Conservation (phyloP, 441 rosid genomes). For the Erodium moschatum region DNA sequence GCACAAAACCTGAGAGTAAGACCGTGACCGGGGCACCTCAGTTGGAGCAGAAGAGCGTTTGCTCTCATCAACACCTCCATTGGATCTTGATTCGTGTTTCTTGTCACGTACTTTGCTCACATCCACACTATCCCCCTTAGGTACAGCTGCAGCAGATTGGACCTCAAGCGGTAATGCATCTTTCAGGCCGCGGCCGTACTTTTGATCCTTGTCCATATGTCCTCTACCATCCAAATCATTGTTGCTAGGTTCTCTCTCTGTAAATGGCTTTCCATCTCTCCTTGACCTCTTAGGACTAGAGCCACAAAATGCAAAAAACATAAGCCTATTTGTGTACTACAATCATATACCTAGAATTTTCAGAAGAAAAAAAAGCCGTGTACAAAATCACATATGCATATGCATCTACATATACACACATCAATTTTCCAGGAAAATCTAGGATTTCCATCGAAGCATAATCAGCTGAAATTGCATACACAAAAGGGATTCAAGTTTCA, state of each 20-base stretch:
- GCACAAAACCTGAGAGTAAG: conserved; percentile 54
- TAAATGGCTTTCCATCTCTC: conserved; percentile 56
- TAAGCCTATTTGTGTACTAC: neutral
- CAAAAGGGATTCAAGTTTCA: too few relatives aligned
- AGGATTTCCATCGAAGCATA: too few relatives aligned
- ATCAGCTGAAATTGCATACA: too few relatives aligned
- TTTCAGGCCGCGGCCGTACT: conserved; percentile 37
- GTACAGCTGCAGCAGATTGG: conserved; percentile 15
- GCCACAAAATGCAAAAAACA: neutral
- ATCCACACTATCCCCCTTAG: conserved; percentile 29
- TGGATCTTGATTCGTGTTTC: conserved; percentile 23
- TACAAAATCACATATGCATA: neutral
- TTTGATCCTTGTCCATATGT: conserved; percentile 30
- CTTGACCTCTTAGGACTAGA: conserved; percentile 71
- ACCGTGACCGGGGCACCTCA: conserved; percentile 41
- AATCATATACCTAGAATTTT: too few relatives aligned
- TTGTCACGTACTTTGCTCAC: conserved; percentile 35
- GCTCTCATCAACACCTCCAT: conserved; percentile 29
- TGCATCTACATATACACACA: neutral
- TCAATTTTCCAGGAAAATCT: too few relatives aligned
- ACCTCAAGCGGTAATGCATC: conserved; percentile 56
- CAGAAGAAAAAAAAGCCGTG: too few relatives aligned
- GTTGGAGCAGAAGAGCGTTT: conserved; percentile 38
- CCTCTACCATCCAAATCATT: conserved; percentile 33
- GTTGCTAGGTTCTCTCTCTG: conserved; percentile 31